Evolutionary conservation across 2,329 filamentous ascomycete species (phyloP), one percentile per base, ranked within the genome.

Genomic region (Fusarium buharicum): DNA sequence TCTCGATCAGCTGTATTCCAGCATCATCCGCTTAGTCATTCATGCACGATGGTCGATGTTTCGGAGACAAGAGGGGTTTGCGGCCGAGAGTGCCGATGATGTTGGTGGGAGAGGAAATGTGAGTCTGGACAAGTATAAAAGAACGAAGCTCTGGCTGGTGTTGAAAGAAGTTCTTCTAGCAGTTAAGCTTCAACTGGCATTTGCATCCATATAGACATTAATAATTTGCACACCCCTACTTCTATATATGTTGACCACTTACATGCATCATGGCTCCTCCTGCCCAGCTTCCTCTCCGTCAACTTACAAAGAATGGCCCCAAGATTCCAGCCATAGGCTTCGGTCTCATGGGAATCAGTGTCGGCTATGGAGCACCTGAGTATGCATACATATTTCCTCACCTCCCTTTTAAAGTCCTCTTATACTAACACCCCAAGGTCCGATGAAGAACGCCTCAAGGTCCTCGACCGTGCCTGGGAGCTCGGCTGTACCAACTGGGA

Each of bases 401-500:
- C 22, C 22, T 24, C 22, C 8, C 22, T 24, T 8, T 8, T 24
- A 8, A 2, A 14, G 4, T 12, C 7, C 5, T 2, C 16, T 11
- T 18, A 13, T 14, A 37, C 56, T 66, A n/a, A 67, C 39, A 41
- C 11, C 2, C 13, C 12, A 6, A 81, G 79, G 46, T 76, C 81
- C 3, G 82, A 85, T 27, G 71, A 77, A 18, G 81, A 85, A 56
- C 79, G 81, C 3, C 75, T 85, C 53, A 76, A 76, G 4, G 64
- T 86, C 3, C 78, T 86, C 17, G 82, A 86, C 67, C 76, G 76
- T 12, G 78, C 78, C 4, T 81, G 81, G 72, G 79, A 81, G 24
- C 62, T 80, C 2, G 84, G 84, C 45, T 78, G 79, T 44, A 77
- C 76, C 11, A 80, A 81, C 68, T 86, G 83, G 82, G 84, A 86